Conservation (phyloP, 805 yeast genomes). For the Candida palmyrensis region DNA sequence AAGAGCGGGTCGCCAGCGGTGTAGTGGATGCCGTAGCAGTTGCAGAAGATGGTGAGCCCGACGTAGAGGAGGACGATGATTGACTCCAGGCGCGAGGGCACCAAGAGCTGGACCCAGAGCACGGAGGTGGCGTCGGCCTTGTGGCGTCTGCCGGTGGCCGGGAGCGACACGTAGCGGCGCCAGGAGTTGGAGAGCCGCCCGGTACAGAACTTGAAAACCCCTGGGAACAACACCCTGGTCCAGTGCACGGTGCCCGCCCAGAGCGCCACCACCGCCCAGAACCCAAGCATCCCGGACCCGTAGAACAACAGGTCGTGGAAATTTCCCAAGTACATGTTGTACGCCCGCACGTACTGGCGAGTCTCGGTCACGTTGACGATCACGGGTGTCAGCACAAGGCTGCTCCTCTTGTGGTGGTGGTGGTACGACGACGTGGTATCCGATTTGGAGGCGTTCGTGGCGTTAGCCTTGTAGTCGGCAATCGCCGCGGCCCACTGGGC, state of each 20-base stretch:
- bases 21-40: conserved; percentile 17
- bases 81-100: conserved; percentile 38
- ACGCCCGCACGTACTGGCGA: conserved; percentile 9
- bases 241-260: conserved; percentile 20
- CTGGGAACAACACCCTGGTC: conserved; percentile 25
- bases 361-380: background rate
- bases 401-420: too few relatives aligned
- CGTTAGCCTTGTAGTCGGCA: too few relatives aligned
- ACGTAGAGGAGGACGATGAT: conserved; percentile 26
- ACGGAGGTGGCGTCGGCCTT: conserved; percentile 24
- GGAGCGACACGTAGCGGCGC: conserved; percentile 30
- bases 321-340: conserved; percentile 16
- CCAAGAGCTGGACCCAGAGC: conserved; percentile 22
- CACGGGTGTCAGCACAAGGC: too few relatives aligned
- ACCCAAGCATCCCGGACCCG: conserved; percentile 18
- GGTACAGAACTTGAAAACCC: conserved; percentile 11
- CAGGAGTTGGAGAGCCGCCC: conserved; percentile 26
- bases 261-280: conserved; percentile 18
- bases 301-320: conserved; percentile 20
- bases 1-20: conserved; percentile 33
- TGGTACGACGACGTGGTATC: too few relatives aligned
- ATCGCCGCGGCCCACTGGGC: too few relatives aligned
- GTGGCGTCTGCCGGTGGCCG: conserved; percentile 27
- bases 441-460: too few relatives aligned
- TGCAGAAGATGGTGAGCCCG: conserved; percentile 22